Conservation (phyloP, 202 grass and related monocot genomes). For the Setaria viridis region DNA sequence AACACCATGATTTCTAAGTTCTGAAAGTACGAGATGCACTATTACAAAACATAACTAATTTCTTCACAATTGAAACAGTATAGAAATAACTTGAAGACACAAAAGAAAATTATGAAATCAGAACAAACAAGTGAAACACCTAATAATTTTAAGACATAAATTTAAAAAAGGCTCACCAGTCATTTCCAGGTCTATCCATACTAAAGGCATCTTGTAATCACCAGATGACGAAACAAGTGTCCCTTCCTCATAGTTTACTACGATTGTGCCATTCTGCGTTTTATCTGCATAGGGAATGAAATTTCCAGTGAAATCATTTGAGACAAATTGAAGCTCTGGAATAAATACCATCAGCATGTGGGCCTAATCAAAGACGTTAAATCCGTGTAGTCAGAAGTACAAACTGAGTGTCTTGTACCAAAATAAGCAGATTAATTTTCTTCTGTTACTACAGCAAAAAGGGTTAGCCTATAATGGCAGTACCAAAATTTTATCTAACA, state of each 20-base stretch:
- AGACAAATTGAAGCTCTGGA: background rate
- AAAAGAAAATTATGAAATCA: background rate
- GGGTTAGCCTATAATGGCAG: background rate
- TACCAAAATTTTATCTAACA: background rate
- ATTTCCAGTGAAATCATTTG: background rate
- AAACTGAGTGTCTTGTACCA: background rate
- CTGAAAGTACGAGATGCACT: background rate
- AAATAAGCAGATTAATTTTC: background rate
- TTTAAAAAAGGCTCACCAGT: constrained; percentile 57
- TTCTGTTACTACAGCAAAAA: background rate
- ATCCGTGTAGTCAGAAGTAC: background rate
- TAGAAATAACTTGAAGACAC: background rate
- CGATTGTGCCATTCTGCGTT: constrained; percentile 26
- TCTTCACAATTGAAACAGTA: background rate
- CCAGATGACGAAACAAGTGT: constrained; percentile 46
- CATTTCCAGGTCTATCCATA: constrained; percentile 99
- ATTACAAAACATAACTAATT: background rate
- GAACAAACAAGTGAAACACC: background rate
- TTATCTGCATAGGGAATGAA: constrained; percentile 43
- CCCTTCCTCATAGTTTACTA: constrained; percentile 41
- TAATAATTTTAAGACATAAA: background rate
- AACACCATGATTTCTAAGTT: background rate
- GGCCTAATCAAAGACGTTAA: background rate
- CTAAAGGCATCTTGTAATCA: constrained; percentile 76
- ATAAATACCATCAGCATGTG: background rate